Evolutionary conservation across 2,329 filamentous ascomycete species (phyloP), one percentile per base, ranked within the genome.

Genomic region (Fusarium mundagurra): DNA sequence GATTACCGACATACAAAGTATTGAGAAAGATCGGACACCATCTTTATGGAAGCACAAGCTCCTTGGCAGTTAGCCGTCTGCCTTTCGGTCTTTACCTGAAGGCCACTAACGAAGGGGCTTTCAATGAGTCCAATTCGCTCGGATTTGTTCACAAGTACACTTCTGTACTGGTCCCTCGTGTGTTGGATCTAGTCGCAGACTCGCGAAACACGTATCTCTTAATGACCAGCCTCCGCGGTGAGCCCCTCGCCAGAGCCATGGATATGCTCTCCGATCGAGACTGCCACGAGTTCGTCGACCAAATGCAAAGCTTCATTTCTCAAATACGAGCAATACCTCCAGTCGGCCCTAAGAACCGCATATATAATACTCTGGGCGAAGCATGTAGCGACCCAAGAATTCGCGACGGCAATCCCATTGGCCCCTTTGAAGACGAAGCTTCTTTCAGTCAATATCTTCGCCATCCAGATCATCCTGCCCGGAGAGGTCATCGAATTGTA

Each of bases 41-140:
- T 22, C 10, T 38, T 22, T 38, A 38, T 16, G 29, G 3, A 31
- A 6, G 22, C 5, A 24, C 29, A 5, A 36, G 10, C 39, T 51
- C 53, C 14, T 27, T 38, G 8, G 24, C 16, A 10, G 74, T 78
- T 16, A 76, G 78, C 48, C 72, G 75, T 43, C 59, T 82, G 22
- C 80, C 79, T 5, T 81, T 82, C 60, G 78, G 79, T 13, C 76
- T 82, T 2, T 82, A 79, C 55, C 58, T 83, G 22, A 82, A 83
- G 55, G 61, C 10, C 24, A 41, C 22, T 64, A 5, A 29, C 9
- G 24, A n/a, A 3, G n/a, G 33, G 6, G 24, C 38, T 4, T 69
- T 58, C 22, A 83, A 83, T 38, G 70, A 82, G 62, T 73, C 71
- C 60, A 79, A 80, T 33, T 80, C 80, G 1, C 66, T 83, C 24